A percentile compares a stretch with the other conserved stretches of the same genome.
phyloP scores from a whole-genome alignment of 2,329 filamentous ascomycete genomes.

The Fusarium haematococcum region DNA sequence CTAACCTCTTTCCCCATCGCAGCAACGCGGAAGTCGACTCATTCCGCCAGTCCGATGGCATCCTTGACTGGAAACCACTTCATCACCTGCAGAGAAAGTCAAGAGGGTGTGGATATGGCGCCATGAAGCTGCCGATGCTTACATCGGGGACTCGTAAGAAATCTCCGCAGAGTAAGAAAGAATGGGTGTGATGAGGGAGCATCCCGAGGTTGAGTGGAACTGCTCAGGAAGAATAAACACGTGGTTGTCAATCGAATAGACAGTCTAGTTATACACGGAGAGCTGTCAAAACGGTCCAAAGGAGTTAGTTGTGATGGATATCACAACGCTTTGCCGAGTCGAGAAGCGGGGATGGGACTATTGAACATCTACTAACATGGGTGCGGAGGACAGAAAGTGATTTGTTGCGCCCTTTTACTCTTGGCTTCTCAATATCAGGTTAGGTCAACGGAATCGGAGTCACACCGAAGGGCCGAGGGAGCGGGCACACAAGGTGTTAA shows the following conservation, averaged over 20 bases:
- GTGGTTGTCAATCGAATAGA: conserved; percentile 10
- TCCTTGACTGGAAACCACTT: conserved; percentile 26
- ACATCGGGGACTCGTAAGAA: not conserved
- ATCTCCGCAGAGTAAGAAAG: conserved; percentile 13
- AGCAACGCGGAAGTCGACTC: not conserved
- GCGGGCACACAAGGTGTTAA: not conserved
- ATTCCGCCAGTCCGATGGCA: not conserved
- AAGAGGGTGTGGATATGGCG: not conserved
- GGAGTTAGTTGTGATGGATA: not conserved
- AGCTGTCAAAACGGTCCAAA: not conserved
- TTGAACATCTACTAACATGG: conserved; percentile 13
- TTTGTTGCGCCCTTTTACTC: not conserved
- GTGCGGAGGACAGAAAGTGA: conserved; percentile 1
- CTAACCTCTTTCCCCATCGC: not conserved
- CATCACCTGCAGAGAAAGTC: not conserved
- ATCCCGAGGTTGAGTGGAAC: conserved; percentile 27
- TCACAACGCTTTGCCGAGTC: not conserved
- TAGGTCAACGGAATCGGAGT: not conserved
- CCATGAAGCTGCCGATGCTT: not conserved
- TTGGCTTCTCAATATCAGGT: not conserved
- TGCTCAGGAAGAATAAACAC: conserved; percentile 13
- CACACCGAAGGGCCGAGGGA: not conserved
- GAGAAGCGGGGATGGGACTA: conserved; percentile 16
- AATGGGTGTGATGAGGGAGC: conserved; percentile 29
- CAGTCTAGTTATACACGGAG: not conserved